These are phyloP conservation scores for Gossypium schwendimanii DNA, from an alignment of 441 rosid species.

Conservation along the genomic window DNA sequence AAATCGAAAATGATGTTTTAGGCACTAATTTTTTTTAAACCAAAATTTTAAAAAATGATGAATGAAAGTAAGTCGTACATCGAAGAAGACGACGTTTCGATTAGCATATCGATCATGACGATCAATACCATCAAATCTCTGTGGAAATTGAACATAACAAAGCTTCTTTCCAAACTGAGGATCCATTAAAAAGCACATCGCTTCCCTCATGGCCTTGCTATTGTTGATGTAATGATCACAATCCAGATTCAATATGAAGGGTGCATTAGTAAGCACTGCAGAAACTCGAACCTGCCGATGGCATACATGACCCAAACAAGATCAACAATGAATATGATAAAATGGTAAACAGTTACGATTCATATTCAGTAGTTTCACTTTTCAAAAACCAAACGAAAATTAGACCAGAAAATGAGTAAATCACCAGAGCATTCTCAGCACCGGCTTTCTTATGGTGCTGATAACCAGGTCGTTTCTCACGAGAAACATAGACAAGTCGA, in stretches of 20 bases:
- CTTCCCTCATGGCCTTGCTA: constrained; percentile 78
- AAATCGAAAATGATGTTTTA: not conserved
- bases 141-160: constrained; percentile 89
- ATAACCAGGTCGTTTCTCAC: constrained; percentile 85
- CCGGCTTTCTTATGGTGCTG: constrained; percentile 91
- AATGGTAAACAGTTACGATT: not conserved
- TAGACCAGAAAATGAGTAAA: not conserved
- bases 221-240: constrained; percentile 88
- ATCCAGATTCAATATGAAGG: constrained; percentile 78
- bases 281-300: constrained; percentile 70
- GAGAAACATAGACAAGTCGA: constrained; percentile 74
- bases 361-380: not conserved
- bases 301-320: not conserved
- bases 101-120: constrained; percentile 82
- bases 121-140: constrained; percentile 87
- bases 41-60: not conserved
- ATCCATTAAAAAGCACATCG: constrained; percentile 95
- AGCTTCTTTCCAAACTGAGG: constrained; percentile 76
- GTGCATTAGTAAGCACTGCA: constrained; percentile 87
- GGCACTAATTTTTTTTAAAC: not conserved
- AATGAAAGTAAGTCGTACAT: constrained; percentile 34
- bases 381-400: not conserved
- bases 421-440: constrained; percentile 86
- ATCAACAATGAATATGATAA: not conserved
- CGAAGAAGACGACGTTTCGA: constrained; percentile 71